Percentiles rank a stretch among this genome's conserved stretches.
These are phyloP conservation scores for Microcyclosporella mali DNA, from an alignment of 2,329 filamentous ascomycete genomes.

Conservation along the genomic window DNA sequence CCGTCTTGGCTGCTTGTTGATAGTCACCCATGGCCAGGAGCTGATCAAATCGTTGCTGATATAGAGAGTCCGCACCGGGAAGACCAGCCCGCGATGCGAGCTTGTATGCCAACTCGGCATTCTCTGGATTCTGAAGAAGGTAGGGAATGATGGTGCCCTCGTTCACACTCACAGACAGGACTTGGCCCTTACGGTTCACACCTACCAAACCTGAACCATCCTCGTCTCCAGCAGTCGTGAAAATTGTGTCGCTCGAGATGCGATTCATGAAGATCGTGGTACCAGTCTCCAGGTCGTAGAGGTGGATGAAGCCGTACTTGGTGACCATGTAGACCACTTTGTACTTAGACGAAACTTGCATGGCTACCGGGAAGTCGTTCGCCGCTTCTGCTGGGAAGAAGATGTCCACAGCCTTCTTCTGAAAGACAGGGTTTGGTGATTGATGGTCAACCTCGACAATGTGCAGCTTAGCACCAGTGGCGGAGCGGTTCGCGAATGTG, in stretches of 20 bases:
- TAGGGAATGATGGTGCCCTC: conserved; percentile 89
- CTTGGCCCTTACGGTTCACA: conserved; percentile 96
- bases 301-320: conserved; percentile 97
- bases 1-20: conserved; percentile 85
- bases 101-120: conserved; percentile 89
- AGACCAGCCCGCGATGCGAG: conserved; percentile 90
- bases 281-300: conserved; percentile 94
- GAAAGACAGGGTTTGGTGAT: conserved; percentile 78
- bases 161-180: conserved; percentile 87
- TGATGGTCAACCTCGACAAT: conserved; percentile 96
- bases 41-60: conserved; percentile 87
- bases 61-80: conserved; percentile 88
- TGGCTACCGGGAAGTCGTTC: conserved; percentile 95
- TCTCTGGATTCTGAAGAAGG: conserved; percentile 91
- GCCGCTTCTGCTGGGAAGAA: conserved; percentile 94
- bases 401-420: conserved; percentile 94
- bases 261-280: conserved; percentile 99
- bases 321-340: conserved; percentile 95
- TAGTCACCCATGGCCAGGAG: conserved; percentile 75
- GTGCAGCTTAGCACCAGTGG: conserved; percentile 87
- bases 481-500: conserved; percentile 88
- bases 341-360: conserved; percentile 95
- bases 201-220: conserved; percentile 84
- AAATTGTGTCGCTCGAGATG: conserved; percentile 98
- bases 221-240: conserved; percentile 80